Evolutionary conservation across 441 rosid species (phyloP).

Genomic region (Rhodomyrtus psidioides): DNA sequence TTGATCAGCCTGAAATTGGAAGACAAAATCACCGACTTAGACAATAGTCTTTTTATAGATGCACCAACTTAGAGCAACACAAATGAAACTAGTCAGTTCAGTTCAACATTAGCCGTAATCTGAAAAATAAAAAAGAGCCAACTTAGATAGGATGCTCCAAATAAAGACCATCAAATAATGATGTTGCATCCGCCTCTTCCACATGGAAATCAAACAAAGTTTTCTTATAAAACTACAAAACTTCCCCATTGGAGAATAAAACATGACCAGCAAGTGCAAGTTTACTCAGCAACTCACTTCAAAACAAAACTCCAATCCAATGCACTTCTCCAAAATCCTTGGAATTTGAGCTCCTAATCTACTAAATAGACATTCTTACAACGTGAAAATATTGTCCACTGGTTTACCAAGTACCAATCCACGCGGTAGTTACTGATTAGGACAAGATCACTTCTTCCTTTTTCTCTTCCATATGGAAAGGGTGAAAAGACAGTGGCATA

Average conservation of each 20-base stretch:
- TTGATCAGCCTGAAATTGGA: conserved; percentile 44
- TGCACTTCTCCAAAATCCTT: background rate
- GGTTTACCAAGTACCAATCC: background rate
- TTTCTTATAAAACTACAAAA: background rate
- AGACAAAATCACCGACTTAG: background rate
- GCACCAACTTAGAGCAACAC: background rate
- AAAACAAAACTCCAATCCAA: background rate
- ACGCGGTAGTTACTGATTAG: background rate
- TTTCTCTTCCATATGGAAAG: background rate
- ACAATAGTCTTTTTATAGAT: background rate
- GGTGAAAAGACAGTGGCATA: background rate
- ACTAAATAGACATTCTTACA: background rate
- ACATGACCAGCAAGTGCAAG: background rate
- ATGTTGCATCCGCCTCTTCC: background rate
- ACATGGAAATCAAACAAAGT: background rate
- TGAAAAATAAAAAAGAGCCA: background rate
- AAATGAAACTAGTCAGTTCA: background rate
- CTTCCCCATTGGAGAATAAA: background rate
- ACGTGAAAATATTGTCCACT: background rate
- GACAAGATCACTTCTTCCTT: background rate
- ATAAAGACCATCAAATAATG: background rate
- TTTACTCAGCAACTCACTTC: background rate
- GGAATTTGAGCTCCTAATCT: background rate
- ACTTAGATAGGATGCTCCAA: background rate
- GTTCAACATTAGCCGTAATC: background rate